Base-by-base conservation (phyloP, 441 rosid genomes). In the Aleurites moluccanus region DNA sequence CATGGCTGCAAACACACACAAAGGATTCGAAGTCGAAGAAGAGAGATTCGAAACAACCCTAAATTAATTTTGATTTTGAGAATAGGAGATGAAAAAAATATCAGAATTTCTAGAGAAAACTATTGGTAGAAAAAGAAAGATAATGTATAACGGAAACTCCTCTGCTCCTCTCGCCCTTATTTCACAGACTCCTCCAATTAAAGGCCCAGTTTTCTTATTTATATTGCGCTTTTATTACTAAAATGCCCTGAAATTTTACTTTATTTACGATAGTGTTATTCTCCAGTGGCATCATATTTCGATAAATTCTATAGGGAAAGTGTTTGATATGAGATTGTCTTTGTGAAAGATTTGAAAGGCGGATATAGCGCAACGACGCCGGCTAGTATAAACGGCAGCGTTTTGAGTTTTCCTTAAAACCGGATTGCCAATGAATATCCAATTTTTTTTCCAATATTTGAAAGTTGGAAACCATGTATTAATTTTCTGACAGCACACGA, bases 71-170 rank as follows among this genome's bases (percentile, higher is more conserved):
- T 71, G 65, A 57, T 57, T 72, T 74, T 74, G 73, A 73, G 38
- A 52, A 44, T 23, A 8, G 9, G 23, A 18, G 11, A 38, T 7
- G 40, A 6, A 6, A 38, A 35, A 38, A 27, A 56, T 47, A 61
- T 15, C 18, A 27, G 60, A 73, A 73, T 65, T 74, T 69, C 50
- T 56, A 33, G 78, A 73, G 76, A 75, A 80, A 76, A 59, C 18
- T 28, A 63, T 44, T 15, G 38, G 35, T 73, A 45, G 80, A 73
- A 68, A 77, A 75, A 74, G 79, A 76, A 52, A 73, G 74, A 70
- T 44, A 76, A 65, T 47, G 88, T 92, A 88, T 88, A 86, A 90
- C 95, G 88, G 90, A 87, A 89, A 90, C 91, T 82, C 85, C 86
- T 85, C 92, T 73, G 85, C 86, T 81, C 81, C 89, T 82, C 86